Conservation (phyloP, 2,329 filamentous ascomycete species). For the Fusarium liriodendri region DNA sequence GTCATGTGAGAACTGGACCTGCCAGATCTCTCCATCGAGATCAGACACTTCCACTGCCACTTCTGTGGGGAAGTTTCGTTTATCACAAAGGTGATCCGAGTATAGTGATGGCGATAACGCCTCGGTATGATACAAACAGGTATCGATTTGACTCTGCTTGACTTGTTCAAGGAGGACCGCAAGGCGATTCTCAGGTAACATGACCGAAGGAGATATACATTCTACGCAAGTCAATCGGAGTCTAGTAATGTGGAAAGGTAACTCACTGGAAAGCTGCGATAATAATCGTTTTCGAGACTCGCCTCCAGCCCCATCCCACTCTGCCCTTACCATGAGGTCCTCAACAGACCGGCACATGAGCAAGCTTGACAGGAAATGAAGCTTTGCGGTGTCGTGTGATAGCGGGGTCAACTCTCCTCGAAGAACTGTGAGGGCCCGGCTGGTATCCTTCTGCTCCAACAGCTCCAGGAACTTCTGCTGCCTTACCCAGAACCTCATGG, state of each 20-base stretch:
- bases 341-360: conserved; percentile 88
- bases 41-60: conserved; percentile 76
- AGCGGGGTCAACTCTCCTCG: conserved; percentile 89
- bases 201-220: conserved; percentile 94
- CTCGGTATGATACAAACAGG: conserved; percentile 90
- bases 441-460: conserved; percentile 80
- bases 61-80: conserved; percentile 80
- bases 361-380: conserved; percentile 87
- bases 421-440: conserved; percentile 82
- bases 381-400: conserved; percentile 78
- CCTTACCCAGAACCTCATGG: conserved; percentile 88
- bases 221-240: conserved; percentile 56
- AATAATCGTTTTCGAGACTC: conserved; percentile 80
- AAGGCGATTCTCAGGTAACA: conserved; percentile 93
- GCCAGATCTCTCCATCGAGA: conserved; percentile 89
- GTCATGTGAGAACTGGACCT: conserved; percentile 89
- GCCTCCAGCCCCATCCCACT: conserved; percentile 86
- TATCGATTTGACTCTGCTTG: conserved; percentile 84
- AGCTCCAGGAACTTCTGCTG: conserved; percentile 97
- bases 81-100: conserved; percentile 86
- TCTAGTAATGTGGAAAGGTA: background rate
- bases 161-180: conserved; percentile 84
- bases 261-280: conserved; percentile 84
- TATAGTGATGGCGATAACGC: conserved; percentile 84
- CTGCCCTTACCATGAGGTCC: conserved; percentile 79